Percentiles rank a stretch among this genome's conserved stretches.
Evolutionary conservation across 768 basidiomycete species (phyloP).

Genomic region (Dacryopinax spathularia): DNA sequence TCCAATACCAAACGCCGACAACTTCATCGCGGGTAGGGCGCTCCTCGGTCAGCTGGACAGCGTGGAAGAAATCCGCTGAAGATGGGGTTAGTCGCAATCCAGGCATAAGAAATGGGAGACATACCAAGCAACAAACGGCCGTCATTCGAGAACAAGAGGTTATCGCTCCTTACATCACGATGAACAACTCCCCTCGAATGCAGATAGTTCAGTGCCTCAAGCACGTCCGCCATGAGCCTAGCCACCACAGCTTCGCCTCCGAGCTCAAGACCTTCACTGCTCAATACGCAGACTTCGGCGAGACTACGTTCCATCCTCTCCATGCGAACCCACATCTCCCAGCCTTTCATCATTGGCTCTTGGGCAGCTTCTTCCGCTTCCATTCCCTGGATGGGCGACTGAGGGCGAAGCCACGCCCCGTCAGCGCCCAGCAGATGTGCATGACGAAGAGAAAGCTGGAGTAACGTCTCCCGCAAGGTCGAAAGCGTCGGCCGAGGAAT

Average conservation of each 20-base stretch:
- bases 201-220: slow-evolving; percentile 52
- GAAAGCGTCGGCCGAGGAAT: neutral
- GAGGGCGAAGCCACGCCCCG: neutral
- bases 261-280: slow-evolving; percentile 40
- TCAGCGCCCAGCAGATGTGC: neutral
- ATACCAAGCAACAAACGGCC: slow-evolving; percentile 64
- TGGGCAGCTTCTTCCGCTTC: neutral
- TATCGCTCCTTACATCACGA: slow-evolving; percentile 74
- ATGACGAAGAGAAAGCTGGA: neutral
- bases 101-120: slow-evolving; percentile 13
- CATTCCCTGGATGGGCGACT: neutral
- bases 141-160: slow-evolving; percentile 51
- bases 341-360: slow-evolving; percentile 28
- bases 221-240: slow-evolving; percentile 35
- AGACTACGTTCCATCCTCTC: slow-evolving; percentile 80
- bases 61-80: slow-evolving; percentile 68
- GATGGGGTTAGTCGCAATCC: neutral
- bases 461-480: neutral
- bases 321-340: slow-evolving; percentile 74
- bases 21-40: slow-evolving; percentile 39
- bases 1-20: slow-evolving; percentile 70
- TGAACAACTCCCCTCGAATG: slow-evolving; percentile 57
- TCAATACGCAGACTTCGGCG: slow-evolving; percentile 58
- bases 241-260: slow-evolving; percentile 52
- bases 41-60: slow-evolving; percentile 43